Evolutionary conservation across 805 yeast species (phyloP), one percentile per base, ranked within the genome.

Genomic region (Candida endomychidarum): DNA sequence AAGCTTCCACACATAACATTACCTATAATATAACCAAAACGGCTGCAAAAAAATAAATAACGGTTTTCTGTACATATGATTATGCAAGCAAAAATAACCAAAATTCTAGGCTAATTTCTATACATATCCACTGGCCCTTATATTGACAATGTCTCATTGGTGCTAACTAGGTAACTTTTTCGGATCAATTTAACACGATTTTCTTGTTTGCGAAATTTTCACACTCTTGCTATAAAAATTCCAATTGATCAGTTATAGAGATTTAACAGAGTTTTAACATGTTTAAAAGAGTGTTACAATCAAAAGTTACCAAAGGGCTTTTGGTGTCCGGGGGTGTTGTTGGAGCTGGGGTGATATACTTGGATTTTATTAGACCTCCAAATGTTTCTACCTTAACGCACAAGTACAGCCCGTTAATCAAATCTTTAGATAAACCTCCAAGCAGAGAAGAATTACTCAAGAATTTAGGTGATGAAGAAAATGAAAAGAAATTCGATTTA

Each of bases 401-500:
- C 34, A 55, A 65, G n/a, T 66, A 61, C 52, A 54, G 56, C 34
- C 77, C 83, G 3, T 61, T 80, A 37, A 52, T 63, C 15, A 76
- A 72, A 38, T 50, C 65, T 7, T 60, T 67, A 38, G 66, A 72
- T 4, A 50, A 71, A 12, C 83, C 83, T 37, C 86, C 86, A 18
- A 41, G 80, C 1, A 70, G 91, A 58, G 61, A 64, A 3, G 77
- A 75, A 34, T 58, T 82, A 44, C 47, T 83, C 37, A 54, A 69
- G 4, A 73, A 72, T 43, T 58, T 82, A 43, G 40, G 38, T 9
- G 43, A 51, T 11, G 47, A 65, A 34, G 35, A 19, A 21, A 26
- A 32, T 18, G 35, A 32, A 12, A 62, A 76, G 38, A 75, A 82
- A 57, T 81, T 77, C 55, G 97, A 91, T 59, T 75, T 90, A n/a